Evolutionary conservation across 768 basidiomycete species (phyloP), one percentile per base, ranked within the genome.

Genomic region (Suillus variegatus): DNA sequence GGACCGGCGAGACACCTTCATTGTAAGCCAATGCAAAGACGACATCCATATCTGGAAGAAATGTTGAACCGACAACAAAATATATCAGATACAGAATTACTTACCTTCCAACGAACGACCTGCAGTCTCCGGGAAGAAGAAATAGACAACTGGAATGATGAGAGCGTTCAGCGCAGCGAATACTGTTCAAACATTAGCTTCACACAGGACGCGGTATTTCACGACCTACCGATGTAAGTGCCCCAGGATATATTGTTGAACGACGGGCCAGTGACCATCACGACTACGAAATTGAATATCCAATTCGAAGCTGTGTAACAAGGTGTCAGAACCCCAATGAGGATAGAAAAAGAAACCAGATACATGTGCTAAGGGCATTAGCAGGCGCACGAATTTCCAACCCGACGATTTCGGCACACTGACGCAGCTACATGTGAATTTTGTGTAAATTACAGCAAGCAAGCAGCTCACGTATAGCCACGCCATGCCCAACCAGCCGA

Each of bases 401-500:
- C 13, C 86, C 85, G 28, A 86, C 86, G 28, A 89, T 86, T 73
- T 90, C 88, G 20, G 87, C 88, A 65, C 88, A 87, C 82, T 89
- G 64, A 36, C 41, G 46, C 7, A 25, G 43, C 22, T 13, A 3
- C 40, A 35, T 3, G 8, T 54, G 40, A 46, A 32, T 49, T n/a
- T 49, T 14, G 16, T 40, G 25, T 2, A 22, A 6, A 61, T 22
- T 2, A 46, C 18, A n/a, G 38, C 2, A 41, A 56, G 12, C 5
- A 7, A 22, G 40, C 41, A 20, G 35, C 85, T 71, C 66, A 86
- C 86, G 69, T 88, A 89, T 65, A 90, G 77, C 87, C 88, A 90
- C 1, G 89, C 87, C 84, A 89, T 87, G 20, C 88, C 87, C 49
- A 90, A 73, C 88, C 88, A 91, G 0, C 88, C 88, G 62, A 88